Conservation (phyloP, 345 rosid genomes). For the Cochlearia excelsa region DNA sequence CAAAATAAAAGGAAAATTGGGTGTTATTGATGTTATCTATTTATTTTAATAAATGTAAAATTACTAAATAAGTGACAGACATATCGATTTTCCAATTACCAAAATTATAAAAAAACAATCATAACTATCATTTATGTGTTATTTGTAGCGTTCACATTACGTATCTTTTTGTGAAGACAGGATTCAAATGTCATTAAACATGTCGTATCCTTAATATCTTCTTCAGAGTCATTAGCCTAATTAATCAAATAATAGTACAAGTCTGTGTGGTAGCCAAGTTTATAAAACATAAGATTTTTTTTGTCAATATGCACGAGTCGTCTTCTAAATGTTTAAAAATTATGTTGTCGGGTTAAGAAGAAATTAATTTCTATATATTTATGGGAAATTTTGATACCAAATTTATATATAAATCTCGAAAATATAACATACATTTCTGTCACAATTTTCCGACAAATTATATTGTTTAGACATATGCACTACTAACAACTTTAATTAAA, state of each 20-base stretch:
- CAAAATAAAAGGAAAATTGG: not conserved
- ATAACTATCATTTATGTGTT: constrained; percentile 19
- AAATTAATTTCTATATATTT: not conserved
- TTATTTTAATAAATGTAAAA: constrained; percentile 1
- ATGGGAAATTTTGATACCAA: not conserved
- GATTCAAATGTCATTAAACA: constrained; percentile 4
- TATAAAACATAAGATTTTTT: too few relatives aligned
- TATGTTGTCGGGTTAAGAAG: not conserved
- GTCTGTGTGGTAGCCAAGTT: constrained; percentile 1
- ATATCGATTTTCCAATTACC: constrained; percentile 14
- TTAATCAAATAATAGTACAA: not conserved
- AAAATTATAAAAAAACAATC: constrained; percentile 1
- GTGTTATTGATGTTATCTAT: constrained; percentile 18
- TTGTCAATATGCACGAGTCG: too few relatives aligned
- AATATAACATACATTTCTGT: not conserved
- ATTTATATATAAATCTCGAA: not conserved
- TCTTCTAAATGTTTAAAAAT: too few relatives aligned
- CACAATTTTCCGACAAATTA: not conserved
- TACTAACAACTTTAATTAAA: not conserved
- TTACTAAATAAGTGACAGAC: not conserved
- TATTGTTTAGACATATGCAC: not conserved
- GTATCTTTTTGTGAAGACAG: constrained; percentile 3
- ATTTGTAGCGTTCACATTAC: constrained; percentile 19
- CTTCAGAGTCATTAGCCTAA: not conserved
- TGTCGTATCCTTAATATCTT: not conserved